A percentile compares a stretch with the other conserved stretches of the same genome.
These are phyloP conservation scores for Cladophialophora psammophila DNA, from an alignment of 2,329 filamentous ascomycete species.

Conservation along the genomic window DNA sequence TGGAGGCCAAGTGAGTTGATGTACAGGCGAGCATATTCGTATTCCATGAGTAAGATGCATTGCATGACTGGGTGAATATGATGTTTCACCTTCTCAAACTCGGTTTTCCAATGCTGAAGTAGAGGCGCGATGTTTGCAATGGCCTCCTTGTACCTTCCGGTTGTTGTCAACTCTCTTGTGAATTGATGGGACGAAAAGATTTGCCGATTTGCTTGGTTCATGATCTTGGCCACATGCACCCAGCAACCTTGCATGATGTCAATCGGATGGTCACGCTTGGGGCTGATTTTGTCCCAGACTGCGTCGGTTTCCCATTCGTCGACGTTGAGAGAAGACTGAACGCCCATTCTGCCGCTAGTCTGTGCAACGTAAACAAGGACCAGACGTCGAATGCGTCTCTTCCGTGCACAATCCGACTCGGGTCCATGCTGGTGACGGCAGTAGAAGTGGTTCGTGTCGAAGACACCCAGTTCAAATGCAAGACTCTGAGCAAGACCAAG, in stretches of 20 bases:
- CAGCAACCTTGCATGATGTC: conserved; percentile 79
- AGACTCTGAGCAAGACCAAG: conserved; percentile 62
- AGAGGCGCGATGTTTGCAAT: conserved; percentile 83
- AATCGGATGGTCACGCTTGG: conserved; percentile 48
- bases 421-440: conserved; percentile 47
- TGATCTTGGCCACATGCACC: conserved; percentile 90
- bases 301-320: conserved; percentile 37
- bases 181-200: conserved; percentile 87
- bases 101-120: conserved; percentile 77
- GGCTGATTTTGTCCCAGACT: conserved; percentile 38
- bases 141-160: conserved; percentile 79
- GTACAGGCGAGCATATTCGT: conserved; percentile 74
- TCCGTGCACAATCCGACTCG: conserved; percentile 77
- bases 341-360: conserved; percentile 87
- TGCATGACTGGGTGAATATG: conserved; percentile 54
- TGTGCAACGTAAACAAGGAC: conserved; percentile 92
- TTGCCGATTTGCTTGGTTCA: conserved; percentile 88
- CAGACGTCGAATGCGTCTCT: conserved; percentile 83
- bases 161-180: conserved; percentile 87
- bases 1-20: conserved; percentile 93
- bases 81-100: conserved; percentile 75
- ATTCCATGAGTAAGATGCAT: conserved; percentile 89
- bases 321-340: conserved; percentile 89
- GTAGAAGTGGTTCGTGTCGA: conserved; percentile 72
- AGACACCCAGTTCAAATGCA: conserved; percentile 83